A percentile compares a stretch with the other conserved stretches of the same genome.
Evolutionary conservation across 371 early-diverging fungal genomes (phyloP).

Genomic region (Actinomortierella ambigua): DNA sequence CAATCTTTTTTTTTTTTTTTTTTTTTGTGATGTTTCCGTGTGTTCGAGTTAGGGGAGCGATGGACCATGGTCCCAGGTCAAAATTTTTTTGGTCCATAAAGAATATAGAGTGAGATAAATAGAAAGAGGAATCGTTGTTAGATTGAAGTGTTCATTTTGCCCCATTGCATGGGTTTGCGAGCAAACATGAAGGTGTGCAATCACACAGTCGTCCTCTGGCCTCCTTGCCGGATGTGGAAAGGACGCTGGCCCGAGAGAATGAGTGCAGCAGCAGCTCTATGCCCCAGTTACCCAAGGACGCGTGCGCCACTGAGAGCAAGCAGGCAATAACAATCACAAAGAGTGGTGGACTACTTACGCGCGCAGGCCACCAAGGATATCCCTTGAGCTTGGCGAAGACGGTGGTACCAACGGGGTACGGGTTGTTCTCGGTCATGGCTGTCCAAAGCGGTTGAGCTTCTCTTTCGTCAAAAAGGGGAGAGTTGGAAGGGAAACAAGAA

Average conservation of each 20-base stretch:
- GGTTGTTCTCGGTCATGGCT: slow-evolving; percentile 30
- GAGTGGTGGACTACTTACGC: slow-evolving; percentile 57
- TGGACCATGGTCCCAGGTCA: no score
- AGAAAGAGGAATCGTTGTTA: background rate
- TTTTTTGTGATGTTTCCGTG: background rate
- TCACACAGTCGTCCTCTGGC: background rate
- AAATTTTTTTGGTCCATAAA: no score
- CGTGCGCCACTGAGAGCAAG: no score
- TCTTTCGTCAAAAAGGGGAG: no score
- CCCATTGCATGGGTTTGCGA: no score
- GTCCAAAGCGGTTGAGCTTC: no score
- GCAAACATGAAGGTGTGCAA: background rate
- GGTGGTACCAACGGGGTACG: slow-evolving; percentile 62
- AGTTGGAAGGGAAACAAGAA: no score
- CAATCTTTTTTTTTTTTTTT: slow-evolving; percentile 60
- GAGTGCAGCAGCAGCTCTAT: background rate
- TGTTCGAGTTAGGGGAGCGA: no score
- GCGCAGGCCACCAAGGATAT: slow-evolving; percentile 83
- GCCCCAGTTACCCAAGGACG: no score
- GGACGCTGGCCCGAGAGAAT: background rate
- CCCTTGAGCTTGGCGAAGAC: slow-evolving; percentile 79
- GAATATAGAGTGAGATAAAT: no score
- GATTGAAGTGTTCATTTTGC: background rate
- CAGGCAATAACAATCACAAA: no score
- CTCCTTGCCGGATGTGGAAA: background rate